Percentiles rank a stretch among this genome's conserved stretches.
These are phyloP conservation scores for Chlamydomonas schloesseri DNA, from an alignment of 139 green algal genomes.

Conservation along the genomic window DNA sequence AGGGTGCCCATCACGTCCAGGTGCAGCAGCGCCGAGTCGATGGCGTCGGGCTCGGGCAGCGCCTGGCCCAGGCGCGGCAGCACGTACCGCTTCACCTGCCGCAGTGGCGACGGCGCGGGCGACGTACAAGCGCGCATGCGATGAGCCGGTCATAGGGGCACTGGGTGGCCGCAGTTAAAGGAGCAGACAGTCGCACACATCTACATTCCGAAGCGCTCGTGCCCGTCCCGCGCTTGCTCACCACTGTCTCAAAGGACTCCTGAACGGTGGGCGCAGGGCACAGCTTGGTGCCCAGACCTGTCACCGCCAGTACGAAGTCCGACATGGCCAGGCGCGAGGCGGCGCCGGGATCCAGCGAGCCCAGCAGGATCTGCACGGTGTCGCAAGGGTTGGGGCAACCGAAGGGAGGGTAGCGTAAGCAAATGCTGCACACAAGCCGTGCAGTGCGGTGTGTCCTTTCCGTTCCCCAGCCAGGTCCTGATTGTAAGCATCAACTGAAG, in stretches of 20 bases:
- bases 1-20: slow-evolving; percentile 37
- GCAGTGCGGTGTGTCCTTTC: too few species aligned
- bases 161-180: too few species aligned
- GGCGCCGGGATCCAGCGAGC: slow-evolving; percentile 32
- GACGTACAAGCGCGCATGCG: too few species aligned
- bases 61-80: slow-evolving; percentile 14
- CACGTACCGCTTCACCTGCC: slow-evolving; percentile 16
- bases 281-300: slow-evolving; percentile 30
- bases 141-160: too few species aligned
- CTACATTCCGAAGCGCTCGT: background rate
- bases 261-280: slow-evolving; percentile 18
- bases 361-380: slow-evolving; percentile 21
- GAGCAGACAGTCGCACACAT: too few species aligned
- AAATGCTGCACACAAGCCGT: too few species aligned
- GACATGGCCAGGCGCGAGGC: slow-evolving; percentile 29
- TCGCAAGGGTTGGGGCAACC: too few species aligned
- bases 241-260: slow-evolving; percentile 27
- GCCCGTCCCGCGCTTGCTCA: background rate
- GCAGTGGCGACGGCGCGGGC: background rate
- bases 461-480: too few species aligned
- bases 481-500: too few species aligned
- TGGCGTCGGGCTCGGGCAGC: slow-evolving; percentile 34
- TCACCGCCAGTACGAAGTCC: slow-evolving; percentile 35
- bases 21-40: slow-evolving; percentile 39
- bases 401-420: background rate